phyloP scores from a whole-genome alignment of 2,329 filamentous ascomycete species.

The Microdochium trichocladiopsis region DNA sequence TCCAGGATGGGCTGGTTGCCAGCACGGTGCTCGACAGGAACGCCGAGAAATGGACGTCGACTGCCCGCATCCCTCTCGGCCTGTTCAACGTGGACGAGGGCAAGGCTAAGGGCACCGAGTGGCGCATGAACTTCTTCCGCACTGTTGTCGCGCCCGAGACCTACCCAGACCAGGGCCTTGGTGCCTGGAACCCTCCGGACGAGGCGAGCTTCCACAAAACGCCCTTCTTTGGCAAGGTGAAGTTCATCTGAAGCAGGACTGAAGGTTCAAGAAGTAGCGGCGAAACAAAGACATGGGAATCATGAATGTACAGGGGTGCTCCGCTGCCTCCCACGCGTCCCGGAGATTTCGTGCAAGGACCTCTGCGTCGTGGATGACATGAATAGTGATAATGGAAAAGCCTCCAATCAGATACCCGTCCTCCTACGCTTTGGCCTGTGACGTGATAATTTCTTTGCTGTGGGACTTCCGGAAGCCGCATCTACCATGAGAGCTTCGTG shows the following conservation, averaged over 20 bases:
- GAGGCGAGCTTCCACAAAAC: slow-evolving; percentile 41
- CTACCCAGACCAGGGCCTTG: slow-evolving; percentile 34
- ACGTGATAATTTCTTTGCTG: too few species aligned
- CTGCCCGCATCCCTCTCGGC: slow-evolving; percentile 33
- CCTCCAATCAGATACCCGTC: too few species aligned
- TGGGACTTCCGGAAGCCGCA: too few species aligned
- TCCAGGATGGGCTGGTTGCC: slow-evolving; percentile 35
- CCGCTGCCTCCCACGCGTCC: too few species aligned
- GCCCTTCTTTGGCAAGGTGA: slow-evolving; percentile 26
- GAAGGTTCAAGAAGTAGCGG: too few species aligned
- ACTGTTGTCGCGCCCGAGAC: slow-evolving; percentile 33
- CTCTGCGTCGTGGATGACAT: too few species aligned
- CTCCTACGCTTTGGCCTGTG: too few species aligned
- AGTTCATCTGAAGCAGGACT: not conserved
- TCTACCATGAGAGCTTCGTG: too few species aligned
- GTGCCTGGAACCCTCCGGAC: slow-evolving; percentile 37
- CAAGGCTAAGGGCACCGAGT: slow-evolving; percentile 31
- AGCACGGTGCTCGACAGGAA: slow-evolving; percentile 28
- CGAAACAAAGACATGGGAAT: not conserved
- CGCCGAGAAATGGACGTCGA: slow-evolving; percentile 30
- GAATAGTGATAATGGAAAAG: too few species aligned
- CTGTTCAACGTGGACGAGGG: slow-evolving; percentile 41
- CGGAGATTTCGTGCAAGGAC: too few species aligned
- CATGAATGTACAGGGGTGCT: not conserved
- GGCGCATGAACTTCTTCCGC: slow-evolving; percentile 47